Percentiles rank a stretch among this genome's conserved stretches.
Evolutionary conservation across 2,329 filamentous ascomycete species (phyloP).

Genomic region (Neonectria neomacrospora): DNA sequence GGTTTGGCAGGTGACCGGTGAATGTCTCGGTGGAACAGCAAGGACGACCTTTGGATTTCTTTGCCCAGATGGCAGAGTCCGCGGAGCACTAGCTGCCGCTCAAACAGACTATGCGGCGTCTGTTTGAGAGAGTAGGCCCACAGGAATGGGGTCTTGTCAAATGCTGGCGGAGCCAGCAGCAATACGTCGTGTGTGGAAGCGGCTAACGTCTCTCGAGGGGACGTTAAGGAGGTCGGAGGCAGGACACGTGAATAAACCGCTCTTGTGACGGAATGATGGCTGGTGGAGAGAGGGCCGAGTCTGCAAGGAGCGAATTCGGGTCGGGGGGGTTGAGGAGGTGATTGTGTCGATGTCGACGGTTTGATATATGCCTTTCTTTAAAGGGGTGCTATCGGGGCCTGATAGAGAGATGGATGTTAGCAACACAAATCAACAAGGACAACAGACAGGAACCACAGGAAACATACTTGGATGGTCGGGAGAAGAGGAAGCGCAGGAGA

Average conservation of each 20-base stretch:
- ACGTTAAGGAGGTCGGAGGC: constrained; percentile 93
- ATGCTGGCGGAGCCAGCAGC: constrained; percentile 92
- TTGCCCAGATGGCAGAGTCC: constrained; percentile 62
- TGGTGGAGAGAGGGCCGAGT: constrained; percentile 53
- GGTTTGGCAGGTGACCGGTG: constrained; percentile 27
- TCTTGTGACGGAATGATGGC: constrained; percentile 90
- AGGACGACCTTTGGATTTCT: constrained; percentile 32
- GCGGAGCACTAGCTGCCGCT: constrained; percentile 97
- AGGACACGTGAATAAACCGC: constrained; percentile 84
- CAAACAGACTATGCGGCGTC: constrained; percentile 96
- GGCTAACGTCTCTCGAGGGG: constrained; percentile 72
- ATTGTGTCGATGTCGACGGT: constrained; percentile 27
- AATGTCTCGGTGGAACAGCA: constrained; percentile 11
- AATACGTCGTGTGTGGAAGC: constrained; percentile 57
- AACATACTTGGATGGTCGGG: constrained; percentile 85
- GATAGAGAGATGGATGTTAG: constrained; percentile 4
- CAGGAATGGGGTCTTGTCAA: constrained; percentile 70
- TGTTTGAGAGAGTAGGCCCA: constrained; percentile 99
- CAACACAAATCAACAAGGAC: constrained; percentile 11
- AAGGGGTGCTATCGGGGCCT: constrained; percentile 71
- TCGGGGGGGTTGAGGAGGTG: constrained; percentile 27
- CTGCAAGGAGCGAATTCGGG: constrained; percentile 44
- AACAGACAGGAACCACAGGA: not conserved
- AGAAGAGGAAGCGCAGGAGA: constrained; percentile 91
- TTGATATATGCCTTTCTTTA: constrained; percentile 51